Conservation (phyloP, 768 basidiomycete species). For the Nevesoporus exiguus region DNA sequence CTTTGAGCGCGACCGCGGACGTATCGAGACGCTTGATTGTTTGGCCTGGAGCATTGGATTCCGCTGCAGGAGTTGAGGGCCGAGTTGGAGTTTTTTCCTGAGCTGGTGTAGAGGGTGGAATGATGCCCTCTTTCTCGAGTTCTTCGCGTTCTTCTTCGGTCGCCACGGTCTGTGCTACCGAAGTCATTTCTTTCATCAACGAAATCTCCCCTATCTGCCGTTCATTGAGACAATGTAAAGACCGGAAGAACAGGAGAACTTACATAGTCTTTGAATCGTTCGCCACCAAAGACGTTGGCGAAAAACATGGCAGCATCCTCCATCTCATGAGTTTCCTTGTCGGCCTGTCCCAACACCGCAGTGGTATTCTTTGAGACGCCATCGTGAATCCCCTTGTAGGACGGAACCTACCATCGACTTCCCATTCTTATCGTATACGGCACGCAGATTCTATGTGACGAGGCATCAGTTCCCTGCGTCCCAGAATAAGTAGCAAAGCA, state of each 20-base stretch:
- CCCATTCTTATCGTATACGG: constrained; percentile 94
- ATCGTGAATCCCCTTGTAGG: constrained; percentile 5
- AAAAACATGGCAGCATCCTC: constrained; percentile 96
- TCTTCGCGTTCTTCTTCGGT: constrained; percentile 91
- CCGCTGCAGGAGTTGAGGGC: constrained; percentile 16
- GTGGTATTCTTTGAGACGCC: constrained; percentile 2
- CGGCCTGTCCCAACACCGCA: constrained; percentile 41
- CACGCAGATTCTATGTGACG: constrained; percentile 64
- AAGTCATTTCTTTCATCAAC: constrained; percentile 91
- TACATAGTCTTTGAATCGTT: constrained; percentile 86
- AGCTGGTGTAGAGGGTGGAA: constrained; percentile 19
- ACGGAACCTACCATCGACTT: constrained; percentile 66
- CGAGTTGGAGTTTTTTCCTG: constrained; percentile 15
- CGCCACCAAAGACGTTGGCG: constrained; percentile 93
- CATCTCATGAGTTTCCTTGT: constrained; percentile 80
- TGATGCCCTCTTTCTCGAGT: constrained; percentile 66
- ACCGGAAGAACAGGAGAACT: constrained; percentile 31
- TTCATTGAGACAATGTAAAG: background rate
- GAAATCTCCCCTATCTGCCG: constrained; percentile 92
- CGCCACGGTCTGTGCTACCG: constrained; percentile 82
- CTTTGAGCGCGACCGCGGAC: constrained; percentile 16
- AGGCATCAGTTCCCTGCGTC: constrained; percentile 6
- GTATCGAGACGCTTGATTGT: constrained; percentile 9
- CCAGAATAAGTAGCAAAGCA: constrained; percentile 13
- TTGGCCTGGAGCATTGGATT: constrained; percentile 8